Conservation (phyloP, 208 protist genomes). For the Tritrichomonas foetus region DNA sequence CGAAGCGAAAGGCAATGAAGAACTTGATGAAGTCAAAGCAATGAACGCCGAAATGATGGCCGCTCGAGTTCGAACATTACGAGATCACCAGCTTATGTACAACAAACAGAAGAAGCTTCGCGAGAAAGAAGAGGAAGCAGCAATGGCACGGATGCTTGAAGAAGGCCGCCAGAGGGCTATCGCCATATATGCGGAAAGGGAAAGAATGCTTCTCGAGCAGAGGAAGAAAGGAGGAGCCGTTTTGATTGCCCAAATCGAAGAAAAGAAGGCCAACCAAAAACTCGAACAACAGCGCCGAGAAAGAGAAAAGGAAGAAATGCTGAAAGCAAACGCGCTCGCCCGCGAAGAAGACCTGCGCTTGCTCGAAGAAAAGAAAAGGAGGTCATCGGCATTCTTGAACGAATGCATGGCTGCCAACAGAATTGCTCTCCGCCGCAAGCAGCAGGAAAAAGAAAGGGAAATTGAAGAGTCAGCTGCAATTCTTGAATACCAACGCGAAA, state of each 20-base stretch:
- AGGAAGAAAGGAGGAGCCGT: not conserved
- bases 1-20: not conserved
- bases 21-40: slow-evolving; percentile 40
- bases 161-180: not conserved
- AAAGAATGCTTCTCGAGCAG: not conserved
- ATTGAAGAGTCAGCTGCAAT: not conserved
- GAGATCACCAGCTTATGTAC: not conserved
- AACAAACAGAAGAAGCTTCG: not conserved
- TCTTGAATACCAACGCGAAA: not conserved
- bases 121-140: not conserved
- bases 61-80: not conserved
- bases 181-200: not conserved
- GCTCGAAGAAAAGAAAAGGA: not conserved
- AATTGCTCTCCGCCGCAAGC: not conserved
- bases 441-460: not conserved
- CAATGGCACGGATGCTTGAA: not conserved
- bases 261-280: not conserved
- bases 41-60: not conserved
- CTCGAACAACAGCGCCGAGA: not conserved
- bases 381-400: not conserved
- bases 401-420: not conserved
- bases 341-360: not conserved
- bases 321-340: not conserved
- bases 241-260: not conserved
- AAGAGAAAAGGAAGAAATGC: not conserved